Conservation (phyloP, 1,284 basidiomycete species). For the Cryptococcus deneoformans region DNA sequence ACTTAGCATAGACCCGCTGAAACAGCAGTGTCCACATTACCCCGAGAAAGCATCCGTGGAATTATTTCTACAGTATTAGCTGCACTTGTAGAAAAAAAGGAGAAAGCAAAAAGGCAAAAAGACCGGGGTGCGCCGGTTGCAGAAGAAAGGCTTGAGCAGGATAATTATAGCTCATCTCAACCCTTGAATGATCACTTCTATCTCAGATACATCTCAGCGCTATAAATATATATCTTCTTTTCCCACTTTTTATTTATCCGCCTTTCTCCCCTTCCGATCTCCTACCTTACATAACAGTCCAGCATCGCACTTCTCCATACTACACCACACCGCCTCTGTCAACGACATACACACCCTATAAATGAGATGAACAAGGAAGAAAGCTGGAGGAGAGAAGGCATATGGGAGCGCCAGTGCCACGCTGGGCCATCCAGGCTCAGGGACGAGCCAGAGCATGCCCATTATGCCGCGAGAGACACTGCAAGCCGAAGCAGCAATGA, state of each 20-base stretch:
- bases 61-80: not conserved
- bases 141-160: not conserved
- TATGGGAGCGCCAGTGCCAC: not conserved
- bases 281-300: not conserved
- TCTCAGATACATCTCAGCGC: not conserved
- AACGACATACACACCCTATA: not conserved
- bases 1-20: no score
- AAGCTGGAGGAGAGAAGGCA: not conserved
- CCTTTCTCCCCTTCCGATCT: not conserved
- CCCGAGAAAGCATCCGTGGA: no score
- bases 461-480: not conserved
- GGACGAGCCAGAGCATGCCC: not conserved
- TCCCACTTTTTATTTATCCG: not conserved
- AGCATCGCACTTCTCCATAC: conserved; percentile 1
- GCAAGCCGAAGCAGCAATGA: no score
- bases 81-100: not conserved
- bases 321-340: not conserved
- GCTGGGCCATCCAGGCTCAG: not conserved
- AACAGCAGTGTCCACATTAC: no score
- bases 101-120: no score
- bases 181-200: not conserved
- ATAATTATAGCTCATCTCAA: not conserved
- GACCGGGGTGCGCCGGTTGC: not conserved
- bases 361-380: conserved; percentile 1
- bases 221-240: no score